phyloP scores from a whole-genome alignment of 2,329 filamentous ascomycete genomes.

The Trichothecium roseum region DNA sequence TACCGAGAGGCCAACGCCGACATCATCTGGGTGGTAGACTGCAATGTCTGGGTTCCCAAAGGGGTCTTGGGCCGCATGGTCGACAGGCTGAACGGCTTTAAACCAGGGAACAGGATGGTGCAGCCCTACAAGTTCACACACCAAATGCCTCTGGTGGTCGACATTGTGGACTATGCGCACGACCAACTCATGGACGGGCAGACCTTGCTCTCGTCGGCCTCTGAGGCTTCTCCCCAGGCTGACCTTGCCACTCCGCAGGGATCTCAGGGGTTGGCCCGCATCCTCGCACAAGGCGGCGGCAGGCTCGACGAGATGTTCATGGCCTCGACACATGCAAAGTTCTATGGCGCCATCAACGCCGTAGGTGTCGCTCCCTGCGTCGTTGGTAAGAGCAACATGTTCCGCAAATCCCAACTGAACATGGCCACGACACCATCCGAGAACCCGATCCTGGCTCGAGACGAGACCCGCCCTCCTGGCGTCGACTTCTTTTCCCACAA shows the following conservation, averaged over 20 bases:
- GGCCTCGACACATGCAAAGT: constrained; percentile 87
- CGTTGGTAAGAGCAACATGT: constrained; percentile 98
- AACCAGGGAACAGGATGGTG: constrained; percentile 30
- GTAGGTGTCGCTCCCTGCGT: constrained; percentile 86
- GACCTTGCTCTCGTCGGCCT: constrained; percentile 21
- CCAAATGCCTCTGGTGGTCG: constrained; percentile 82
- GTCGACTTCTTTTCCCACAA: constrained; percentile 92
- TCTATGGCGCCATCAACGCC: constrained; percentile 95
- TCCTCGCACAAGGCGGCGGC: constrained; percentile 52
- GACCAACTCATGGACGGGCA: constrained; percentile 11
- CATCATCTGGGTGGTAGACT: constrained; percentile 90
- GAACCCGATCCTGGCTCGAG: constrained; percentile 30
- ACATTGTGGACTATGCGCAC: constrained; percentile 36
- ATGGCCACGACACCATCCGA: constrained; percentile 46
- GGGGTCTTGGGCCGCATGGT: constrained; percentile 82
- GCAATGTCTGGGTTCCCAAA: constrained; percentile 83
- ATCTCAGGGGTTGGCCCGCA: constrained; percentile 13
- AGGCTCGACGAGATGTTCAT: constrained; percentile 92
- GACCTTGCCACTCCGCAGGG: constrained; percentile 14
- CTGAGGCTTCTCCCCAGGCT: constrained; percentile 18
- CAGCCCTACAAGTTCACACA: constrained; percentile 85
- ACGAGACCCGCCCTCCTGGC: constrained; percentile 44
- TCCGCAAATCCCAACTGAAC: constrained; percentile 82
- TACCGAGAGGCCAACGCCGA: constrained; percentile 84
- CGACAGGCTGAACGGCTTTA: constrained; percentile 67